Evolutionary conservation across 495 filamentous ascomycete species (phyloP).

Genomic region (Aspergillus bertholletiae): DNA sequence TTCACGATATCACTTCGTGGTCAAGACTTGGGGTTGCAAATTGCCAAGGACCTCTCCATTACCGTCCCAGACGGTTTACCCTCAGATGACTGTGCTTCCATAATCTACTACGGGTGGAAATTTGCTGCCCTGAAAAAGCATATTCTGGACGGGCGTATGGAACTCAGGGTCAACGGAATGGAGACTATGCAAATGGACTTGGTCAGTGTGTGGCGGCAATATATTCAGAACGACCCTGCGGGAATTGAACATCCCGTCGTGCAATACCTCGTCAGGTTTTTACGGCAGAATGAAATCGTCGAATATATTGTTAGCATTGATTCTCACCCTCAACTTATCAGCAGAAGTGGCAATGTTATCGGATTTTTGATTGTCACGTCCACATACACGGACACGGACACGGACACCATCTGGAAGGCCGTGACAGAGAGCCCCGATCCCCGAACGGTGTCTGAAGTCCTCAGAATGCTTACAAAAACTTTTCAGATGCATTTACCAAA

Average conservation of each 20-base stretch:
- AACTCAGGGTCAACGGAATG: slow-evolving; percentile 73
- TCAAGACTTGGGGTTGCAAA: slow-evolving; percentile 19
- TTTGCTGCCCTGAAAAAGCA: slow-evolving; percentile 65
- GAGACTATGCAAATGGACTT: slow-evolving; percentile 70
- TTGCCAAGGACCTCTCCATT: slow-evolving; percentile 35
- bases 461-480: slow-evolving; percentile 70
- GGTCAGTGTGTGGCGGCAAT: slow-evolving; percentile 55
- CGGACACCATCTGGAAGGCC: slow-evolving; percentile 81
- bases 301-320: slow-evolving; percentile 87
- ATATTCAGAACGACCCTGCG: slow-evolving; percentile 38
- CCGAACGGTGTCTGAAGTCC: slow-evolving; percentile 72
- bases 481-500: slow-evolving; percentile 50
- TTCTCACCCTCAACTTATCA: slow-evolving; percentile 87
- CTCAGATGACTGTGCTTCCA: slow-evolving; percentile 23
- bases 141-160: slow-evolving; percentile 82
- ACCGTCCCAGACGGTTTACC: slow-evolving; percentile 34
- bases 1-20: slow-evolving; percentile 19
- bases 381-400: slow-evolving; percentile 66
- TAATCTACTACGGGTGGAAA: slow-evolving; percentile 65
- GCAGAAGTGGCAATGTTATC: slow-evolving; percentile 75
- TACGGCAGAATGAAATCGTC: slow-evolving; percentile 63
- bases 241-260: slow-evolving; percentile 49
- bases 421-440: slow-evolving; percentile 81
- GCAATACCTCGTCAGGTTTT: slow-evolving; percentile 61
- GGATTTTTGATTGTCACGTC: slow-evolving; percentile 82